phyloP scores from a whole-genome alignment of 192 early-diverging fungal genomes.

The Kappamyces sp. region DNA sequence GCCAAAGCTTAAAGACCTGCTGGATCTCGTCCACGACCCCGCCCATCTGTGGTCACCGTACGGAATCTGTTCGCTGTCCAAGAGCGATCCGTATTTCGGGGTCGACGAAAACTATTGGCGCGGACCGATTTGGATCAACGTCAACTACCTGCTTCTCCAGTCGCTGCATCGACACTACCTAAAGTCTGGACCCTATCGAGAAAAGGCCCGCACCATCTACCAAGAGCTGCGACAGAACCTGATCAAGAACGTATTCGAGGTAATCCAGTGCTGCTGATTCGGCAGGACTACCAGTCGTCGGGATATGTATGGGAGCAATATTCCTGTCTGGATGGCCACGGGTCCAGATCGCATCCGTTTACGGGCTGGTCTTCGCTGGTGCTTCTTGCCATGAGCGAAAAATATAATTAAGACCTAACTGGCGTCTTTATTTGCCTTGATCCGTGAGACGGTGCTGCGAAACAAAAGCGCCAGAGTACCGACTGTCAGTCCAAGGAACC shows the following conservation, averaged over 20 bases:
- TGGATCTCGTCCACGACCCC: slow-evolving; percentile 72
- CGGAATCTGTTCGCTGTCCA: slow-evolving; percentile 33
- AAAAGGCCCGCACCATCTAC: slow-evolving; percentile 66
- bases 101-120: slow-evolving; percentile 93
- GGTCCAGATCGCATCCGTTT: slow-evolving; percentile 84
- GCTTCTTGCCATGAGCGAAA: slow-evolving; percentile 78
- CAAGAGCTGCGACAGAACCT: slow-evolving; percentile 65
- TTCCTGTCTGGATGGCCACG: slow-evolving; percentile 62
- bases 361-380: slow-evolving; percentile 90
- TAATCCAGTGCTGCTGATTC: slow-evolving; percentile 22
- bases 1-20: slow-evolving; percentile 59
- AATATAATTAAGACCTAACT: slow-evolving; percentile 32
- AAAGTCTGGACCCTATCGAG: slow-evolving; percentile 60
- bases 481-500: background rate
- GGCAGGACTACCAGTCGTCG: slow-evolving; percentile 62
- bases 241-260: slow-evolving; percentile 66
- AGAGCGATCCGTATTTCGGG: slow-evolving; percentile 49
- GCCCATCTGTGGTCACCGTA: slow-evolving; percentile 76
- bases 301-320: slow-evolving; percentile 94
- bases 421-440: too few relatives aligned
- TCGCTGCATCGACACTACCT: slow-evolving; percentile 62
- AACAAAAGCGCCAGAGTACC: too few relatives aligned
- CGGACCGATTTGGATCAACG: slow-evolving; percentile 89
- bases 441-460: background rate
- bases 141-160: slow-evolving; percentile 77